Base-by-base conservation (phyloP, 768 basidiomycete species). In the Trametes villosa region DNA sequence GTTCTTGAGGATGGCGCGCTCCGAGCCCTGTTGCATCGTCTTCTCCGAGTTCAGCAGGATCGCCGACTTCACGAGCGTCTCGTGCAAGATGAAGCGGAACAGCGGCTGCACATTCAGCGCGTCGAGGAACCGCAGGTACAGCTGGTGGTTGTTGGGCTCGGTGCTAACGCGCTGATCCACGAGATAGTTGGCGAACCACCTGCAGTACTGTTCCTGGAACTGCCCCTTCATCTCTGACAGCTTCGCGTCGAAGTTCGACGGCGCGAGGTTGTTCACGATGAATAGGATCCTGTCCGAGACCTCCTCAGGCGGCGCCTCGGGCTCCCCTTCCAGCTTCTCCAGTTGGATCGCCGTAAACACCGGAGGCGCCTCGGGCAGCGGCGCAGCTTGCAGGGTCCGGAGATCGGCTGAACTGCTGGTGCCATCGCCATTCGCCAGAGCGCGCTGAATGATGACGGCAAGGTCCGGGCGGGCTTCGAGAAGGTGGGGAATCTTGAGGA, bases 181-280 rank as follows among this genome's bases (percentile, higher is more conserved):
- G 48, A 99, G 83, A 74, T 98, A 99, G 71, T 97, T 91, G 45
- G 97, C 96, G 69, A 99, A 97, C 97, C 97, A 99, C 46, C 91
- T 83, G 9, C 93, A 86, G 71, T 94, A 87, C 40, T 84, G 79
- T 67, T 95, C 90, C 46, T 90, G 83, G 75, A 96, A 96, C 57
- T 91, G 80, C 31, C 86, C 86, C 56, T 81, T 82, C 89, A 99
- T 94, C 68, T 98, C 97, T 31, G 77, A 73, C 34, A 95, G 77
- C 75, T 99, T 99, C 26, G 81, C 67, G 36, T 94, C 94, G 62
- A 97, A 96, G 72, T 98, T 99, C 73, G 81, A 91, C 11, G 94
- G 92, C 0, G 96, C 95, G 58, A 99, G 83, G 66, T 99, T 98
- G 78, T 99, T 99, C 76, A 99, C 87, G 68, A 98, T 96, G 81